A percentile compares a stretch with the other conserved stretches of the same genome.
Evolutionary conservation across 2,329 filamentous ascomycete genomes (phyloP).

Genomic region (Endocalyx cinctus): DNA sequence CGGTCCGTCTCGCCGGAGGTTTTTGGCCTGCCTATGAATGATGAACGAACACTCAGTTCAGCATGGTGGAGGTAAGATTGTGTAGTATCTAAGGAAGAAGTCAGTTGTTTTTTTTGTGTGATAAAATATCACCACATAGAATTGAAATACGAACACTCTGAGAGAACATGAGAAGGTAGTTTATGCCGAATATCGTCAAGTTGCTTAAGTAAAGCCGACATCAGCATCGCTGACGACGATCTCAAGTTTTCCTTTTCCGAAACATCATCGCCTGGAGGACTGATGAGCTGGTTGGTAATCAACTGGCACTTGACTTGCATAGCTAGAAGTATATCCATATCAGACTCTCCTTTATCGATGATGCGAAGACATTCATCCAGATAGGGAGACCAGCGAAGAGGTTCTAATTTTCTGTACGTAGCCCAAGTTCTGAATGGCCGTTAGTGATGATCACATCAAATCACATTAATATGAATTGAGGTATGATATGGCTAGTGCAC

Average conservation of each 20-base stretch:
- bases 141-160: constrained; percentile 11
- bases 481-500: too few species aligned
- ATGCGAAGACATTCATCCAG: constrained; percentile 15
- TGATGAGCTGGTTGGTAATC: constrained; percentile 18
- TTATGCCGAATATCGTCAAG: constrained; percentile 13
- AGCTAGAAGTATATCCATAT: constrained; percentile 12
- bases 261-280: constrained; percentile 5
- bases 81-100: too few species aligned
- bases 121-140: neutral
- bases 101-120: too few species aligned
- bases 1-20: too few species aligned
- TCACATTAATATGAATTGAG: too few species aligned
- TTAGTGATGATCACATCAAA: too few species aligned
- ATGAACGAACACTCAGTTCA: neutral
- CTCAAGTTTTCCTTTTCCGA: too few species aligned
- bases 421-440: constrained; percentile 23
- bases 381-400: constrained; percentile 17
- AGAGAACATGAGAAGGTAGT: constrained; percentile 8
- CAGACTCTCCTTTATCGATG: constrained; percentile 12
- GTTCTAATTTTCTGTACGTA: constrained; percentile 18
- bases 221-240: constrained; percentile 11
- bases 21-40: constrained; percentile 2
- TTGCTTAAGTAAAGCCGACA: constrained; percentile 13
- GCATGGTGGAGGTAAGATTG: constrained; percentile 7
- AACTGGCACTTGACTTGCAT: constrained; percentile 20